phyloP scores from a whole-genome alignment of 2,329 filamentous ascomycete species.

The Bipolaris victoriae region DNA sequence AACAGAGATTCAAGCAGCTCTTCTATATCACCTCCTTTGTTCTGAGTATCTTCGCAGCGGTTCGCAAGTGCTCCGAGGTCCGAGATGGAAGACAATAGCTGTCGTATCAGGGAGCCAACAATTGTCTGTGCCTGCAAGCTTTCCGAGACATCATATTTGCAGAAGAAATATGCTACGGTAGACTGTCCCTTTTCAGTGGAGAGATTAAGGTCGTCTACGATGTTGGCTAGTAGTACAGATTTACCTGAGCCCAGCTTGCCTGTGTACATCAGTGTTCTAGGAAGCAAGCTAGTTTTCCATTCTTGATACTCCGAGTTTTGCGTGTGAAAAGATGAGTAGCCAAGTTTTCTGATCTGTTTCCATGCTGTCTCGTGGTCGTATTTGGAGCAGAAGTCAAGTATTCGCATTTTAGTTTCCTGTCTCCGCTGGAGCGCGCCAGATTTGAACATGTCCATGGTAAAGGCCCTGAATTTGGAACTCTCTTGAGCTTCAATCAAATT shows the following conservation, averaged over 20 bases:
- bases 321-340: conserved; percentile 41
- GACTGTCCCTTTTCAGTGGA: background rate
- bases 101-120: conserved; percentile 39
- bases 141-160: conserved; percentile 29
- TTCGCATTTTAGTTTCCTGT: conserved; percentile 27
- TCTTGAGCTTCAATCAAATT: conserved; percentile 32
- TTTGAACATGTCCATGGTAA: conserved; percentile 22
- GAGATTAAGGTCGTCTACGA: conserved; percentile 43
- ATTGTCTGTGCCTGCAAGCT: conserved; percentile 34
- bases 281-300: conserved; percentile 33
- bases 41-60: conserved; percentile 5
- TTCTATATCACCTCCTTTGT: conserved; percentile 16
- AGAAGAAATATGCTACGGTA: conserved; percentile 39
- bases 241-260: conserved; percentile 56
- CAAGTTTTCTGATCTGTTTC: conserved; percentile 53
- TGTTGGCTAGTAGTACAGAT: conserved; percentile 54
- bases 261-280: conserved; percentile 44
- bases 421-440: conserved; percentile 23
- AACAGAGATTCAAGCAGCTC: conserved; percentile 29
- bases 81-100: conserved; percentile 42
- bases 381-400: conserved; percentile 51
- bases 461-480: conserved; percentile 32
- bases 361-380: conserved; percentile 52
- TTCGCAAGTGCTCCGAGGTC: conserved; percentile 24
- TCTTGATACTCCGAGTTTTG: conserved; percentile 29